Percentiles rank a stretch among this genome's conserved stretches.
phyloP scores from a whole-genome alignment of 805 yeast genomes.

The Nakazawaea peltata region DNA sequence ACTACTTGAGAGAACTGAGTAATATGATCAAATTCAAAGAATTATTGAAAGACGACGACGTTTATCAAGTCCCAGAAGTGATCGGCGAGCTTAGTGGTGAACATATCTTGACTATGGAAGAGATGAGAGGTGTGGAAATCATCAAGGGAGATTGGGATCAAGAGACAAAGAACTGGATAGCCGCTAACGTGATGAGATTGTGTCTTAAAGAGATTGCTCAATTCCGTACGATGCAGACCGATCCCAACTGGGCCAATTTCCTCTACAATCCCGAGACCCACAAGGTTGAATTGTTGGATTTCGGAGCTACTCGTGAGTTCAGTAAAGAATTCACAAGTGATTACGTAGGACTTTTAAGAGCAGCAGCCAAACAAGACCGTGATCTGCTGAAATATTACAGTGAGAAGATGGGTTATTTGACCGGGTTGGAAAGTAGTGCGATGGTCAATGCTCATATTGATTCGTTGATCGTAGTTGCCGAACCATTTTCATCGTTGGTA shows the following conservation, averaged over 20 bases:
- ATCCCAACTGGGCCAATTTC: conserved; percentile 99
- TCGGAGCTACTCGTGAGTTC: conserved; percentile 90
- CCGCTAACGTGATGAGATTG: conserved; percentile 77
- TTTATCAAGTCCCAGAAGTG: conserved; percentile 76
- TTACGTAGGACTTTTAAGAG: conserved; percentile 66
- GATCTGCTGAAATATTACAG: conserved; percentile 58
- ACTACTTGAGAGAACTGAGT: conserved; percentile 82
- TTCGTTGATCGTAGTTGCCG: conserved; percentile 84
- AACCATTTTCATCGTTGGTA: conserved; percentile 66
- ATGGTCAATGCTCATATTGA: conserved; percentile 93
- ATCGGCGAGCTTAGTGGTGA: conserved; percentile 70
- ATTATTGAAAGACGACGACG: conserved; percentile 51
- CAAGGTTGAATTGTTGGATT: conserved; percentile 81
- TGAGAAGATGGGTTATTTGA: conserved; percentile 72
- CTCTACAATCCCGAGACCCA: conserved; percentile 64
- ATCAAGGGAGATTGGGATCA: conserved; percentile 71
- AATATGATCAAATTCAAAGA: conserved; percentile 62
- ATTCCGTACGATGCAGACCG: conserved; percentile 94
- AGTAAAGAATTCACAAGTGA: conserved; percentile 55
- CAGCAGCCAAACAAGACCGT: conserved; percentile 66
- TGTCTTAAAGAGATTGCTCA: conserved; percentile 79
- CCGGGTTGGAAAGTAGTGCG: conserved; percentile 80
- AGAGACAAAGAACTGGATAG: conserved; percentile 70
- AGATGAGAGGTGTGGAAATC: conserved; percentile 76
- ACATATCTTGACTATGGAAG: conserved; percentile 84